phyloP scores from a whole-genome alignment of 257 asterid species.

The Leonotis leonurus region DNA sequence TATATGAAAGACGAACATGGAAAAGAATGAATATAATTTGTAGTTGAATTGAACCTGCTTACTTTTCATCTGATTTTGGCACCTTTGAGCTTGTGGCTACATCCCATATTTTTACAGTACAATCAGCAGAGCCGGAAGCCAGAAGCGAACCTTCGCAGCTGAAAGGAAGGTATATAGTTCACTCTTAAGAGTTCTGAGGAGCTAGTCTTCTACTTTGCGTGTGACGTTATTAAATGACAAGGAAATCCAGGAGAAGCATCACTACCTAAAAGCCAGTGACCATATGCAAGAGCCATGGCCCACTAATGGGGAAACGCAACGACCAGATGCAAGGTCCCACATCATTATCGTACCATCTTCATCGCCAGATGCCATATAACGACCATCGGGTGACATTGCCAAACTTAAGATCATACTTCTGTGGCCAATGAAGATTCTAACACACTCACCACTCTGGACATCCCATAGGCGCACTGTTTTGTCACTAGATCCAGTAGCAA shows the following conservation, averaged over 20 bases:
- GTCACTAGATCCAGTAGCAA: conserved; percentile 98
- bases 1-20: not conserved
- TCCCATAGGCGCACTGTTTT: conserved; percentile 98
- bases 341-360: conserved; percentile 97
- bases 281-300: conserved; percentile 95
- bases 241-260: not conserved
- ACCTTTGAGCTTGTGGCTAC: conserved; percentile 71
- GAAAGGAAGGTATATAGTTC: conserved; percentile 22
- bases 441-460: conserved; percentile 93
- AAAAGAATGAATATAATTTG: not conserved
- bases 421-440: conserved; percentile 92
- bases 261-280: conserved; percentile 90
- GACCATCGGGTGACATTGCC: conserved; percentile 98
- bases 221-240: not conserved
- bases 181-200: conserved; percentile 3
- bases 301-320: conserved; percentile 84
- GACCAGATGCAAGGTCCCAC: conserved; percentile 98
- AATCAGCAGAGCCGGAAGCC: conserved; percentile 99
- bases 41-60: conserved; percentile 10
- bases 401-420: conserved; percentile 79
- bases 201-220: not conserved
- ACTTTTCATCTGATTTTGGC: conserved; percentile 70
- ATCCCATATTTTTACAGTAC: conserved; percentile 97
- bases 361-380: conserved; percentile 98
- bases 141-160: conserved; percentile 98